Conservation (phyloP, 495 filamentous ascomycete genomes). For the Aspergillus funiculosus region DNA sequence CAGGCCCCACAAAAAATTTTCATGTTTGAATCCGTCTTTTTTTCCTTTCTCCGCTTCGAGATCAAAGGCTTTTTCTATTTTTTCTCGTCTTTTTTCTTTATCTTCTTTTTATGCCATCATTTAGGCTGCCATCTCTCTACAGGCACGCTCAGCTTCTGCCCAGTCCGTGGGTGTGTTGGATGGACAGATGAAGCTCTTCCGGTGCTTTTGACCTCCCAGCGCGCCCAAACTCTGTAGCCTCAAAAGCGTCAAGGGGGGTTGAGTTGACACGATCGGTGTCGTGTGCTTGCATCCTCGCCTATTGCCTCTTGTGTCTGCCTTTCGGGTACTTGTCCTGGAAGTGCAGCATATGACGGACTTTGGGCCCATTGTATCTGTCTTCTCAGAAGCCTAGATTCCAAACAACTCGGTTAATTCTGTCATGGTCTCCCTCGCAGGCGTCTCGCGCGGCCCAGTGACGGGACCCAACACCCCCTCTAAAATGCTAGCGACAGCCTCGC, state of each 20-base stretch:
- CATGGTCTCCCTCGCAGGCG: slow-evolving; percentile 43
- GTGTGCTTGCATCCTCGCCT: slow-evolving; percentile 16
- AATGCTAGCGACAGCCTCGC: slow-evolving; percentile 34
- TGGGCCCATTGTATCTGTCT: slow-evolving; percentile 2
- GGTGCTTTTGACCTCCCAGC: neutral
- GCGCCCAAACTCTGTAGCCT: slow-evolving; percentile 14
- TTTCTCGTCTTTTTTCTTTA: slow-evolving; percentile 1
- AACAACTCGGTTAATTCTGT: slow-evolving; percentile 12
- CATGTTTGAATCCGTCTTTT: slow-evolving; percentile 9
- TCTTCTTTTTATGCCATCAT: neutral
- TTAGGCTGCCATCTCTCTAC: neutral
- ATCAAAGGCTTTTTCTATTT: slow-evolving; percentile 2
- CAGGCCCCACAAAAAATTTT: slow-evolving; percentile 22
- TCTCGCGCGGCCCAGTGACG: slow-evolving; percentile 30
- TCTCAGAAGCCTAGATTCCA: slow-evolving; percentile 10
- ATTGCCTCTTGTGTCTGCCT: slow-evolving; percentile 5
- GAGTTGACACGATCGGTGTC: slow-evolving; percentile 12
- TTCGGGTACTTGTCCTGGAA: neutral
- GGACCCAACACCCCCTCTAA: slow-evolving; percentile 26
- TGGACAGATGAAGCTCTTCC: slow-evolving; percentile 11
- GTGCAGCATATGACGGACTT: slow-evolving; percentile 24
- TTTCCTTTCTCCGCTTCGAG: slow-evolving; percentile 12
- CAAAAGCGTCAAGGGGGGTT: neutral
- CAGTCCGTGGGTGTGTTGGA: slow-evolving; percentile 9
- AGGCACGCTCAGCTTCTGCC: neutral